Evolutionary conservation across 305 asterid genomes (phyloP).

Genomic region (Fraxinus albicans): DNA sequence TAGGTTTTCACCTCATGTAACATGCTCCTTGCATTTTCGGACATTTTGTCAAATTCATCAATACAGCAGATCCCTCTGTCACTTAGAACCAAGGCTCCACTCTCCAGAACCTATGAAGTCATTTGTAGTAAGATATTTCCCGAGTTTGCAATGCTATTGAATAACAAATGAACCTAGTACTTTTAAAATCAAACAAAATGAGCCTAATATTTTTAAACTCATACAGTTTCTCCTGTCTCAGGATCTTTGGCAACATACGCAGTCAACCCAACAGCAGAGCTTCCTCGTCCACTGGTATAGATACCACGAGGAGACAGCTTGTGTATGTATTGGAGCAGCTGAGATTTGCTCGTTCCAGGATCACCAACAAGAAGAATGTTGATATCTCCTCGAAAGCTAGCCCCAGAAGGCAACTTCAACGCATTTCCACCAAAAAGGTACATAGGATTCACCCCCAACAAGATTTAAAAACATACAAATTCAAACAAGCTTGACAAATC

Average conservation of each 20-base stretch:
- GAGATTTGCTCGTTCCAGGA: slow-evolving; percentile 99
- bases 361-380: slow-evolving; percentile 97
- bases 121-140: slow-evolving; percentile 12
- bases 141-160: background rate
- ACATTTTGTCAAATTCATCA: slow-evolving; percentile 98
- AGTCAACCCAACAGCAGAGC: slow-evolving; percentile 98
- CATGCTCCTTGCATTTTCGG: slow-evolving; percentile 98
- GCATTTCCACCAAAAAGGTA: slow-evolving; percentile 97
- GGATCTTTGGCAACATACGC: slow-evolving; percentile 98
- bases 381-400: slow-evolving; percentile 96
- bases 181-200: too few species aligned
- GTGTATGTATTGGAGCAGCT: slow-evolving; percentile 94
- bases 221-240: slow-evolving; percentile 97
- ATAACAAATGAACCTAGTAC: background rate
- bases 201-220: background rate
- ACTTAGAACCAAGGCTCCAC: slow-evolving; percentile 97
- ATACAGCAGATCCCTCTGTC: slow-evolving; percentile 96
- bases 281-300: slow-evolving; percentile 97
- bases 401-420: slow-evolving; percentile 75
- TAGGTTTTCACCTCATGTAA: slow-evolving; percentile 71
- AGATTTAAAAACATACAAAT: slow-evolving; percentile 13
- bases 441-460: slow-evolving; percentile 22
- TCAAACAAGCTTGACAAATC: background rate
- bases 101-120: slow-evolving; percentile 77
- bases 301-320: slow-evolving; percentile 97